Evolutionary conservation across 2,329 filamentous ascomycete genomes (phyloP), one percentile per base, ranked within the genome.

Genomic region (Nemania abortiva): DNA sequence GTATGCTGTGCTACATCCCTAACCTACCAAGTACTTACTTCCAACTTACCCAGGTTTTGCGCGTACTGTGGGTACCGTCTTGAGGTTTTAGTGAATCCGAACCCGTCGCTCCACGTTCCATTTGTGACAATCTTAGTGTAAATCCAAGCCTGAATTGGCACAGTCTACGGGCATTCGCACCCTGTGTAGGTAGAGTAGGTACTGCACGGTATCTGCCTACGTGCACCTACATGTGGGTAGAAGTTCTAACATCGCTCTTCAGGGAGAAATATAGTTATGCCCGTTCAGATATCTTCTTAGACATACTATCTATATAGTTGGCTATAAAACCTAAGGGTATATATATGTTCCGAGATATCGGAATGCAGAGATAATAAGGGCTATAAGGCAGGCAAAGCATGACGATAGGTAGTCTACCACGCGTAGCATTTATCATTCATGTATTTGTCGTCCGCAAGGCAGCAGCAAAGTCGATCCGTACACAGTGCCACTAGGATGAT

Each of bases 181-280:
- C 34, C n/a, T 5, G 1, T n/a, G 54, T 39, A n/a, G 0, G 24
- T 55, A n/a, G n/a, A n/a, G n/a, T n/a, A n/a, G n/a, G 56, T 60
- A 60, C 65, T 64, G 65, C 63, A 13, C 3, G 31, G 10, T 10
- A 47, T 20, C 45, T 20, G 3, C 45, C 6, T 49, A 22, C n/a
- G 11, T 49, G 9, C 11, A 24, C n/a, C 39, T 42, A 47, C 18
- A 47, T 42, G 13, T 42, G 6, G 37, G 37, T 42, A 42, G 37
- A 42, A 42, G 13, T 42, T 42, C 13, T 11, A 42, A 42, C 3
- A 13, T 42, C 9, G 31, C 31, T 34, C 31, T 34, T 34, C 5
- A 4, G 5, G 31, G 31, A 34, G 31, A 9, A 9, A 34, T 34
- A 34, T 5, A 34, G 31, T 5, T 42, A 15, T 11, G 13, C 37